Conservation (phyloP, 148 eudicot species). For the Cornus suecica region DNA sequence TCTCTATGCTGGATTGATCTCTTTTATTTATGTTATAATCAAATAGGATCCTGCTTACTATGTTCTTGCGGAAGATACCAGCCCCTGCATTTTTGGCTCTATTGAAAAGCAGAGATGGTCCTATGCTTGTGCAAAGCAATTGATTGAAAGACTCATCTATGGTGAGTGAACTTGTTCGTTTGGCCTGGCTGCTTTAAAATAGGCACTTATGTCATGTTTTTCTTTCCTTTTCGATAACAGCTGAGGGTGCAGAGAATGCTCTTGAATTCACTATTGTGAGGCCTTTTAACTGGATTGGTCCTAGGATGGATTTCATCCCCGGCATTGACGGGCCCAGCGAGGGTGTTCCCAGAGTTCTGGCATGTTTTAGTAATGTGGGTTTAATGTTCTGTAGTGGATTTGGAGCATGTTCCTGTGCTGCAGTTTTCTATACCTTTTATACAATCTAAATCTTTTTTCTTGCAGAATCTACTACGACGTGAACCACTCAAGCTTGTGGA, state of each 20-base stretch:
- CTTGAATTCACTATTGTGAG: slow-evolving; percentile 94
- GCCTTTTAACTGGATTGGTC: slow-evolving; percentile 99
- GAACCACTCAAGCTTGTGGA: slow-evolving; percentile 98
- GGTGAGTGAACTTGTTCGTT: slow-evolving; percentile 32
- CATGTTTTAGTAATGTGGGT: slow-evolving; percentile 95
- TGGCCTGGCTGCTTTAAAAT: neutral
- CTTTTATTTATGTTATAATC: slow-evolving; percentile 9
- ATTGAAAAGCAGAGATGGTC: slow-evolving; percentile 99
- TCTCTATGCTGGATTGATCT: neutral
- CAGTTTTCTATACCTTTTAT: neutral
- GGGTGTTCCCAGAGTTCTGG: slow-evolving; percentile 98
- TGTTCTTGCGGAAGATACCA: slow-evolving; percentile 76
- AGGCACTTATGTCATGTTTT: slow-evolving; percentile 1
- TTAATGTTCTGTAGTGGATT: neutral
- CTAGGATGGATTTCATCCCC: slow-evolving; percentile 98
- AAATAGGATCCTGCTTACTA: slow-evolving; percentile 82
- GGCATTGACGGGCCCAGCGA: slow-evolving; percentile 98
- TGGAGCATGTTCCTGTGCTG: neutral
- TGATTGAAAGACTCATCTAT: slow-evolving; percentile 93
- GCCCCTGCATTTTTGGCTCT: slow-evolving; percentile 96
- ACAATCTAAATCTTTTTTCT: neutral
- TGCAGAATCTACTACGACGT: slow-evolving; percentile 80
- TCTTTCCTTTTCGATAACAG: slow-evolving; percentile 32
- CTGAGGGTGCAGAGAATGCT: slow-evolving; percentile 97
- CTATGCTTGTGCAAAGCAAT: slow-evolving; percentile 95